phyloP scores from a whole-genome alignment of 306 rosid genomes.

The Quercus gilva region DNA sequence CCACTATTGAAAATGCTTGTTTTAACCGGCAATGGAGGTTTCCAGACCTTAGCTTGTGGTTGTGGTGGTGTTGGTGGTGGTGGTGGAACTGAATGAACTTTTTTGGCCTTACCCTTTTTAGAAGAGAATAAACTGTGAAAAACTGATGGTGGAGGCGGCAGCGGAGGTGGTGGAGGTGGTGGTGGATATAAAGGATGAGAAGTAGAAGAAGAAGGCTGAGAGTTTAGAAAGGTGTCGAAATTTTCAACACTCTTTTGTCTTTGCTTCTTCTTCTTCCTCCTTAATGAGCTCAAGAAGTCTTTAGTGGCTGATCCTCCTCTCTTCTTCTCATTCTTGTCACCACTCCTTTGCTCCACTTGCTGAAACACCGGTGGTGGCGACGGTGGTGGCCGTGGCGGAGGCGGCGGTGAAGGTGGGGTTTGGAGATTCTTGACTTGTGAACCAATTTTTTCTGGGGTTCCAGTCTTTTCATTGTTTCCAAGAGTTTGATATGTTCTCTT shows the following conservation, averaged over 20 bases:
- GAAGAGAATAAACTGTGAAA: slow-evolving; percentile 45
- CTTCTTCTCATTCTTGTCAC: slow-evolving; percentile 37
- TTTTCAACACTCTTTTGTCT: slow-evolving; percentile 61
- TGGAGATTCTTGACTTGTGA: slow-evolving; percentile 8
- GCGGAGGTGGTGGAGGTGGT: slow-evolving; percentile 39
- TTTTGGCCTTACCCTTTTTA: slow-evolving; percentile 52
- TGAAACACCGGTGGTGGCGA: neutral
- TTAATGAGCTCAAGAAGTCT: slow-evolving; percentile 45
- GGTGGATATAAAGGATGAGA: slow-evolving; percentile 17
- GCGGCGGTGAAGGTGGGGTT: slow-evolving; percentile 13
- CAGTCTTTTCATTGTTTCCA: slow-evolving; percentile 8
- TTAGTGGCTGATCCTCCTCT: slow-evolving; percentile 45
- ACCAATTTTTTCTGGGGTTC: neutral
- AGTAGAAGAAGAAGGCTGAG: slow-evolving; percentile 21
- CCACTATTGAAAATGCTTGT: slow-evolving; percentile 17
- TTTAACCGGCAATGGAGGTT: slow-evolving; percentile 23
- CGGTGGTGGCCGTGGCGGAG: slow-evolving; percentile 1
- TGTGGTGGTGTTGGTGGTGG: slow-evolving; percentile 6
- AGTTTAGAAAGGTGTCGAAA: slow-evolving; percentile 35
- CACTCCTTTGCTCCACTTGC: slow-evolving; percentile 27
- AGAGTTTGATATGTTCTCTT: slow-evolving; percentile 34
- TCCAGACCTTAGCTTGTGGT: slow-evolving; percentile 1
- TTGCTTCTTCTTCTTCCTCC: slow-evolving; percentile 60
- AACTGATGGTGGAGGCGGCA: slow-evolving; percentile 50
- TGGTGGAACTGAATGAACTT: slow-evolving; percentile 19